Conservation (phyloP, 768 basidiomycete genomes). For the Mycena leptocephala region DNA sequence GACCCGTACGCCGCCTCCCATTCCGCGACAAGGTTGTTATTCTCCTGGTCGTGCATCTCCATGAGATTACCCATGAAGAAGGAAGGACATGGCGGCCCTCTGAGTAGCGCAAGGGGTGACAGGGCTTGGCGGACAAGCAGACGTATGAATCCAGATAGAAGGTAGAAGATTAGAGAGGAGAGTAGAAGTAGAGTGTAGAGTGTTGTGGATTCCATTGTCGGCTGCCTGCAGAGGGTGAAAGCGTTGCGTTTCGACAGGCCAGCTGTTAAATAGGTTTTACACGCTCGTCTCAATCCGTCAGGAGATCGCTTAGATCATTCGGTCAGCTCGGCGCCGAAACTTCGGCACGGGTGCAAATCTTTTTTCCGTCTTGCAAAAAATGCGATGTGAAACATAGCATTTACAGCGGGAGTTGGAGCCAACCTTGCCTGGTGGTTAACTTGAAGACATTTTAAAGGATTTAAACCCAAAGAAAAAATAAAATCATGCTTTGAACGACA, state of each 20-base stretch:
- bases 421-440: too few relatives aligned
- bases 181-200: slow-evolving; percentile 40
- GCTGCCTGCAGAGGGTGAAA: slow-evolving; percentile 20
- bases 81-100: slow-evolving; percentile 62
- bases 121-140: slow-evolving; percentile 62
- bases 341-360: background rate
- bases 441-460: too few relatives aligned
- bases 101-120: slow-evolving; percentile 66
- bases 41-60: slow-evolving; percentile 73
- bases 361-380: background rate
- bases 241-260: slow-evolving; percentile 12
- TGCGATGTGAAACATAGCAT: too few relatives aligned
- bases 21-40: slow-evolving; percentile 61
- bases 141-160: slow-evolving; percentile 51
- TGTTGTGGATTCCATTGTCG: slow-evolving; percentile 22
- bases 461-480: too few relatives aligned
- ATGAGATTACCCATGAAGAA: slow-evolving; percentile 69
- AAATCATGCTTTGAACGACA: background rate
- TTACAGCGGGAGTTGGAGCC: too few relatives aligned
- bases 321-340: slow-evolving; percentile 8
- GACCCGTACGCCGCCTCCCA: slow-evolving; percentile 66
- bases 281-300: slow-evolving; percentile 8
- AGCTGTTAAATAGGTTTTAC: slow-evolving; percentile 19
- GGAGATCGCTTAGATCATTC: slow-evolving; percentile 19
- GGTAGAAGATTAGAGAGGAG: slow-evolving; percentile 42